phyloP scores from a whole-genome alignment of 495 filamentous ascomycete genomes.

The Talaromyces thailandensis region DNA sequence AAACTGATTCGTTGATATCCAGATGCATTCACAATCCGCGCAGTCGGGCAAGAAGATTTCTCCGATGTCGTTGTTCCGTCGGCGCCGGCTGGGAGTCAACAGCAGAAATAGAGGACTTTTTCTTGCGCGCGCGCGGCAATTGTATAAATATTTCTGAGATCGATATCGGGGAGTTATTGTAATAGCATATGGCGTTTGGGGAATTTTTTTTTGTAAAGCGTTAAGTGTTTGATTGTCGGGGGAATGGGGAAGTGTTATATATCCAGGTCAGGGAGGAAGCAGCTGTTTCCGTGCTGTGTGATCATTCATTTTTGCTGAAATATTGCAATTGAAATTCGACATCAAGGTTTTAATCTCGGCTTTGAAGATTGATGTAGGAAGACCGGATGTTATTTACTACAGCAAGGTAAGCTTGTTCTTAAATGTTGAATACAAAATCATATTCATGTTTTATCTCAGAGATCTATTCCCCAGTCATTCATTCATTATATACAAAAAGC shows the following conservation, averaged over 20 bases:
- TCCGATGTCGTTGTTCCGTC: constrained; percentile 81
- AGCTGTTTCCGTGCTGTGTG: too few relatives aligned
- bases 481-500: neutral
- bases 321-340: too few relatives aligned
- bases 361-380: too few relatives aligned
- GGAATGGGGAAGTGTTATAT: neutral
- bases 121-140: too few relatives aligned
- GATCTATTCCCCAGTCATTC: neutral
- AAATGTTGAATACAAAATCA: too few relatives aligned
- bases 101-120: constrained; percentile 11
- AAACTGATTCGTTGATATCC: neutral
- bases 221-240: neutral
- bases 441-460: neutral
- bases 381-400: too few relatives aligned
- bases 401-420: too few relatives aligned
- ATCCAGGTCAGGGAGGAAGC: too few relatives aligned
- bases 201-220: neutral
- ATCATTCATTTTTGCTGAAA: too few relatives aligned
- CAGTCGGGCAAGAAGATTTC: constrained; percentile 95
- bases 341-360: too few relatives aligned
- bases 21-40: constrained; percentile 85
- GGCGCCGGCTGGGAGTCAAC: constrained; percentile 32
- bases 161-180: neutral
- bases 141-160: neutral
- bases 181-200: neutral